Evolutionary conservation across 768 basidiomycete species (phyloP), one percentile per base, ranked within the genome.

Genomic region (Termitomyces bulborhizus): DNA sequence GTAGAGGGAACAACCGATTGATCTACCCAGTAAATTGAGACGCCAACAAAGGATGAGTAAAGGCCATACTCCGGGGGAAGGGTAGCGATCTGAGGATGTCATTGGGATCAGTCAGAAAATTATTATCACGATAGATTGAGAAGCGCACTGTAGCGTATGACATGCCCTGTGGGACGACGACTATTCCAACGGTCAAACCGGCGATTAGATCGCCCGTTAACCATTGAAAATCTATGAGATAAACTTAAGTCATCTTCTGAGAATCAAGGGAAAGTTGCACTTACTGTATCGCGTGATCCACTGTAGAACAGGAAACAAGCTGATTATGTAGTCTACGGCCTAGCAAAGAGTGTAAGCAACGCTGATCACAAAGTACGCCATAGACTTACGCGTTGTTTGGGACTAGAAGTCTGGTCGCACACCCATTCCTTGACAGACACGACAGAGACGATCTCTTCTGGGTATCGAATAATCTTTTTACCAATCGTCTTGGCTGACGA

Each of bases 161-260:
- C 86, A 95, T 90, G 56, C 86, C 80, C 71, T 99, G 96, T 0
- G 96, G 96, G 6, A 98, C 93, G 46, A 98, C 76, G 11, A 99
- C 96, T 63, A 97, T 86, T 27, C 96, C 96, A 59, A 98, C 93
- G 0, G 96, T 98, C 40, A 98, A 68, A 53, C 88, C 93, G 57
- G 94, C 93, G 63, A 97, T 84, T 18, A 96, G 62, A 71, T 98
- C 94, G 26, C 93, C 92, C 21, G 81, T 77, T 11, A 91, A 68
- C 93, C 93, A 95, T 32, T 83, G 86, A 36, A 83, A 49, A 67
- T 90, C 88, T 90, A 54, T 34, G 29, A 52, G 36, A 27, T 54
- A n/a, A 16, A 27, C 44, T 48, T 24, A 53, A 40, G 26, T 50
- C 49, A 13, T 13, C 11, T n/a, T 46, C 6, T 26, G 27, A 37